Base-by-base conservation (phyloP, 2,329 filamentous ascomycete genomes). In the Arthroderma sp. region DNA sequence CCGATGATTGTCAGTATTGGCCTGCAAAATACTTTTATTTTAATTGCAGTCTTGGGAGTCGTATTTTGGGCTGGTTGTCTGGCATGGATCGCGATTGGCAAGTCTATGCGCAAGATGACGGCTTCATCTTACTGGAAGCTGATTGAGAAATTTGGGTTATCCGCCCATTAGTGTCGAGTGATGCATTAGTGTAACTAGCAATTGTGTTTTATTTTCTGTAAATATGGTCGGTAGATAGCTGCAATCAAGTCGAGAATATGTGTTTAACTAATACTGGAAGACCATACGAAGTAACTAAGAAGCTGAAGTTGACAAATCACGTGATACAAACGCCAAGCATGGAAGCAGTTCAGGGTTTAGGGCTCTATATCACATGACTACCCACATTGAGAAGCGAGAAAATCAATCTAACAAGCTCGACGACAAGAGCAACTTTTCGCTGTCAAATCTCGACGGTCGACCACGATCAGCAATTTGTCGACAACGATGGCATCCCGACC, bases 401-500 rank as follows among this genome's bases (percentile, higher is more conserved):
- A 38, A 32, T 57, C 57, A 61, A 59, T 60, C 45, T 36, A 58
- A 58, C 56, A 38, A 37, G 29, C 32, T 36, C 9, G 11, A 9
- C 32, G 32, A 11, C 9, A 36, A 36, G 32, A 36, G 15, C 15
- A 22, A 36, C 9, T 34, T 34, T 34, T 11, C 8, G 11, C 8
- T 30, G 10, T 32, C 42, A 31, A 47, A 40, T 11, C 32, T 33
- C 29, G 31, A 42, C 41, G 41, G 43, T 40, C 44, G 43, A 42
- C 44, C 38, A 46, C 61, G 57, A 64, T 56, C 57, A 65, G 55
- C 55, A 53, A 53, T 50, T 50, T 47, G 54, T 57, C 60, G 57
- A 60, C 62, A 62, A 78, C 71, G 78, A 93, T 93, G 86, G 85
- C 88, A 76, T 88, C 84, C 70, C 81, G 91, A 77, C 91, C 91